These are phyloP conservation scores for Phalaenopsis equestris DNA, from an alignment of 106 monocot genomes.

Conservation along the genomic window DNA sequence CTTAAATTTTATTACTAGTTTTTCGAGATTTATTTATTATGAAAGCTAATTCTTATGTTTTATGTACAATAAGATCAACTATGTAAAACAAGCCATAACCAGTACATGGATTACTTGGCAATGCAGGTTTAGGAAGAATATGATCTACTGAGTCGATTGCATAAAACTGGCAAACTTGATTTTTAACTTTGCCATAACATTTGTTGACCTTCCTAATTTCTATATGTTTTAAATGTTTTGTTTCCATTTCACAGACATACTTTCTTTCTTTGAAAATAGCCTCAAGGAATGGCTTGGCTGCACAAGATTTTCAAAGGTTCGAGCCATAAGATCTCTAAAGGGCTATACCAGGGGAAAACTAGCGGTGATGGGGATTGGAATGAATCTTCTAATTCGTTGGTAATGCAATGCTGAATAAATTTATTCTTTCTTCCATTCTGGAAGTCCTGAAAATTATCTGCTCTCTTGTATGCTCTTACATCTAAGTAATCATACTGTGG, in stretches of 20 bases:
- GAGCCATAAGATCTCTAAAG: conserved; percentile 55
- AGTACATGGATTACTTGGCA: too few species aligned
- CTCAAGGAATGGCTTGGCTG: conserved; percentile 65
- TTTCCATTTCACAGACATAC: background rate
- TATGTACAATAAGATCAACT: background rate
- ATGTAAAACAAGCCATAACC: too few species aligned
- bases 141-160: background rate
- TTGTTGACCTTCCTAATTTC: background rate
- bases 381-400: conserved; percentile 21
- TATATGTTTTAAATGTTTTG: background rate
- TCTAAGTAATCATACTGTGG: background rate
- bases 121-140: background rate
- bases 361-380: conserved; percentile 19
- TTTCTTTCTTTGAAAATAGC: background rate
- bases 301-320: conserved; percentile 79
- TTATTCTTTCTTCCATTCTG: background rate
- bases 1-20: background rate
- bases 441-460: background rate
- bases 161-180: background rate
- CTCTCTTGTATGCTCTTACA: background rate
- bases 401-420: conserved; percentile 6
- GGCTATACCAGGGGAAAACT: conserved; percentile 42
- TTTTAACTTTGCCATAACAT: background rate
- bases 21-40: background rate
- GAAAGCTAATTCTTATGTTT: background rate